Evolutionary conservation across 1,284 basidiomycete species (phyloP), one percentile per base, ranked within the genome.

Genomic region (Athelia psychrophila): DNA sequence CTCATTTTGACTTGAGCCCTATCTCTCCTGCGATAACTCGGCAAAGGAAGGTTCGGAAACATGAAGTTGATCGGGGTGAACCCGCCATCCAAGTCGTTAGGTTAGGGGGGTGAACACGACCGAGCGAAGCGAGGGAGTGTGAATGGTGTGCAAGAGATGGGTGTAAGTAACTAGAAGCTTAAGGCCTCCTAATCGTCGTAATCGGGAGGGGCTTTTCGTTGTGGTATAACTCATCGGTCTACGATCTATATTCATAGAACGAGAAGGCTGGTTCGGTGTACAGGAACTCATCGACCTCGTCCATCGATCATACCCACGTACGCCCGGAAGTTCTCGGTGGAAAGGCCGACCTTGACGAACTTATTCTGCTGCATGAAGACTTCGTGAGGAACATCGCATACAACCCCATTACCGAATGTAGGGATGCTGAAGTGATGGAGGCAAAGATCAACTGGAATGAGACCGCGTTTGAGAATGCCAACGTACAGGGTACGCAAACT

Each of bases 361-460:
- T 91, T 92, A 79, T 99, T 99, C 72, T 99, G 97, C 67, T 99
- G 95, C 96, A 99, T 99, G 68, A 99, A 87, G 49, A 93, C 78
- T 51, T 95, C 89, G 69, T 99, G 99, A 27, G 97, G 96, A 52
- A 94, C 88, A 65, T 98, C 96, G 70, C 99, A 99, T 3, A 98
- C 96, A 45, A 99, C 97, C 50, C 94, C 95, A 66, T 95, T 95
- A 51, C 97, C 97, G 63, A 99, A 99, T 18, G 95, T 84, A 3
- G 93, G 93, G 0, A 91, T 95, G 0, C 93, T 95, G 47, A 95
- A 72, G 65, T 91, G 88, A 89, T 95, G 58, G 16, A 47, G 47
- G 18, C 40, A 50, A 5, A 55, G 55, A 51, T 51, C 44, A 47
- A 18, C 50, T 13, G 10, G 15, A n/a, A n/a, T 9, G n/a, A 50